These are phyloP conservation scores for Encephalitozoon cuniculi DNA, from an alignment of 371 early-diverging fungal genomes.

Conservation along the genomic window DNA sequence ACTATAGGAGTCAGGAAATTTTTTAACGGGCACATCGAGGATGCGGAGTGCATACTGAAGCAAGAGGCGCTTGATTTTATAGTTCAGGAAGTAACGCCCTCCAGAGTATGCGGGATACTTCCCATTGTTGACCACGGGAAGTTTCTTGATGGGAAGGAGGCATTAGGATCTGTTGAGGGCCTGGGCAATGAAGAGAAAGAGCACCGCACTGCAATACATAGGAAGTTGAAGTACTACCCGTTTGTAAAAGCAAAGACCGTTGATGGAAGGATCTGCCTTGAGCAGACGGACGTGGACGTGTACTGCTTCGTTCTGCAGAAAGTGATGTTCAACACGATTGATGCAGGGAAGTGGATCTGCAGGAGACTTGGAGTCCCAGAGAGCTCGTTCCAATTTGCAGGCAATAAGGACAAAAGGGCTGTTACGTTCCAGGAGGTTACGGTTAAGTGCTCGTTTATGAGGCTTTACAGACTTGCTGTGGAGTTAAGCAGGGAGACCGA, in stretches of 20 bases:
- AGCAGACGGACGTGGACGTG: conserved; percentile 19
- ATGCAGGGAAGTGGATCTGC: conserved; percentile 38
- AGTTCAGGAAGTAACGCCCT: conserved; percentile 46
- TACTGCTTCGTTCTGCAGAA: conserved; percentile 50
- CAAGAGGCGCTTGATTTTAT: conserved; percentile 54
- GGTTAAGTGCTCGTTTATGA: conserved; percentile 56
- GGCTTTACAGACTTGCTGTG: conserved; percentile 33
- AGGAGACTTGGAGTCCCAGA: conserved; percentile 50
- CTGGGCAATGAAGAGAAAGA: conserved; percentile 20
- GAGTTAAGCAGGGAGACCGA: background rate
- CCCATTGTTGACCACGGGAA: conserved; percentile 25
- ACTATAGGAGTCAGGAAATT: conserved; percentile 16
- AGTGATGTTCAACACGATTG: conserved; percentile 43
- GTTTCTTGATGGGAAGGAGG: conserved; percentile 2
- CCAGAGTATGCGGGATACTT: background rate
- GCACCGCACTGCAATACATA: conserved; percentile 47
- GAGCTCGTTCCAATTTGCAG: conserved; percentile 70
- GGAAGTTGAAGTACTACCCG: conserved; percentile 37
- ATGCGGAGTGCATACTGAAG: conserved; percentile 24
- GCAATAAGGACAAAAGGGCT: conserved; percentile 93
- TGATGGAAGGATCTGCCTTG: conserved; percentile 2
- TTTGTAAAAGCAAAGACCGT: conserved; percentile 47
- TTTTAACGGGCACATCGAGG: background rate
- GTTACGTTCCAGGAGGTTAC: conserved; percentile 80
- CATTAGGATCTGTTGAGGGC: background rate